phyloP scores from a whole-genome alignment of 176 grass and related monocot species.

The Panicum miliaceum region DNA sequence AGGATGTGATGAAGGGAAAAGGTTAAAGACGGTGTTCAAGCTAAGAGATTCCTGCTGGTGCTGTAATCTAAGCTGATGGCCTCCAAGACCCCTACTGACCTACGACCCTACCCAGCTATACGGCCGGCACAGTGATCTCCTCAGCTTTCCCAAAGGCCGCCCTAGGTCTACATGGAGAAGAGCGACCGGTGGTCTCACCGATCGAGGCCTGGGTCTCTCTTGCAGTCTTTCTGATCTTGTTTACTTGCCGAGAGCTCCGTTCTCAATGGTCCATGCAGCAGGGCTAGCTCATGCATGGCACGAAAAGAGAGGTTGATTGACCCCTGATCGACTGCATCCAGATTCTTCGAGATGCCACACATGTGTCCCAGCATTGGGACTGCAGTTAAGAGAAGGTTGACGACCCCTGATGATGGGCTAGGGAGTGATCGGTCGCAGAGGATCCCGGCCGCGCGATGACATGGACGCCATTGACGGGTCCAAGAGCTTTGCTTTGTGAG shows the following conservation, averaged over 20 bases:
- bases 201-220: slow-evolving; percentile 42
- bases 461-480: slow-evolving; percentile 78
- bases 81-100: not conserved
- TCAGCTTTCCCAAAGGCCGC: slow-evolving; percentile 61
- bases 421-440: slow-evolving; percentile 26
- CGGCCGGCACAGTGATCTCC: slow-evolving; percentile 42
- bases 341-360: not conserved
- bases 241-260: slow-evolving; percentile 42
- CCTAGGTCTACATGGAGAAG: slow-evolving; percentile 63
- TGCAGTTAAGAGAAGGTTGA: not conserved
- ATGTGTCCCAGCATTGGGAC: not conserved
- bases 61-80: slow-evolving; percentile 29
- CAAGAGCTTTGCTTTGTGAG: slow-evolving; percentile 62
- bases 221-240: not conserved
- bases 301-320: slow-evolving; percentile 59
- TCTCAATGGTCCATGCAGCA: slow-evolving; percentile 42
- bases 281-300: slow-evolving; percentile 10
- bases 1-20: slow-evolving; percentile 72
- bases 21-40: slow-evolving; percentile 48
- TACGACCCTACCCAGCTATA: slow-evolving; percentile 32
- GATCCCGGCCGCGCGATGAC: slow-evolving; percentile 39
- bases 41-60: slow-evolving; percentile 50
- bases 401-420: not conserved
- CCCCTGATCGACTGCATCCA: not conserved
- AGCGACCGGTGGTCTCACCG: slow-evolving; percentile 52